These are phyloP conservation scores for Yamadazyma olivae DNA, from an alignment of 805 yeast species.

Conservation along the genomic window DNA sequence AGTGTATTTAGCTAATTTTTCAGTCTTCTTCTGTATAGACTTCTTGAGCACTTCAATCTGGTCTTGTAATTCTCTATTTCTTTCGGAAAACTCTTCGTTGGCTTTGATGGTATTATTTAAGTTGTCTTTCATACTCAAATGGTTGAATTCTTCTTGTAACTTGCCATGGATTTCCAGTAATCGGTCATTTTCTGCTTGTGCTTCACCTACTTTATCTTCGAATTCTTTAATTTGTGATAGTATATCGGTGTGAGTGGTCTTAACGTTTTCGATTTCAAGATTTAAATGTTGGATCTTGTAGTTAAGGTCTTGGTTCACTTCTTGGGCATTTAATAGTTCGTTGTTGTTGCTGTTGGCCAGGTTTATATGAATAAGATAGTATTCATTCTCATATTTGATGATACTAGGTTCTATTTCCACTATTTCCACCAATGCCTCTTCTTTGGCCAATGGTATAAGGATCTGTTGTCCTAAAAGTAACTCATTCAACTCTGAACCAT, in stretches of 20 bases:
- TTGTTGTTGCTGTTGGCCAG: slow-evolving; percentile 34
- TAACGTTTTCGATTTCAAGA: slow-evolving; percentile 25
- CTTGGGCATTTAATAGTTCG: slow-evolving; percentile 36
- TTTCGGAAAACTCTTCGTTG: slow-evolving; percentile 33
- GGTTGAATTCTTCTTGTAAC: slow-evolving; percentile 23
- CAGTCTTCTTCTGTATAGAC: slow-evolving; percentile 23
- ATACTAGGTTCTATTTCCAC: slow-evolving; percentile 21
- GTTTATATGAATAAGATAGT: slow-evolving; percentile 35
- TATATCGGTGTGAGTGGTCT: slow-evolving; percentile 36
- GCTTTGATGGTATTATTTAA: slow-evolving; percentile 37
- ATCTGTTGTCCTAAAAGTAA: slow-evolving; percentile 18
- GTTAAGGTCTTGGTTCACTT: slow-evolving; percentile 31
- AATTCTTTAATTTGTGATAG: slow-evolving; percentile 28
- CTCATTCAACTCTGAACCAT: slow-evolving; percentile 23
- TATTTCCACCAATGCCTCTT: slow-evolving; percentile 1
- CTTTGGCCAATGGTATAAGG: background rate
- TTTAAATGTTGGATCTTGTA: slow-evolving; percentile 24
- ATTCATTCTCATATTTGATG: slow-evolving; percentile 37
- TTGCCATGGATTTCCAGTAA: slow-evolving; percentile 14
- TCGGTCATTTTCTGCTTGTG: slow-evolving; percentile 17
- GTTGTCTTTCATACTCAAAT: slow-evolving; percentile 36
- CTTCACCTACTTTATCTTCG: slow-evolving; percentile 17
- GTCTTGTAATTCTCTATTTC: slow-evolving; percentile 31
- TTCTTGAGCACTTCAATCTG: slow-evolving; percentile 26
- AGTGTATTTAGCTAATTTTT: slow-evolving; percentile 15